phyloP scores from a whole-genome alignment of 2,329 filamentous ascomycete genomes.

The Cordyceps militaris region DNA sequence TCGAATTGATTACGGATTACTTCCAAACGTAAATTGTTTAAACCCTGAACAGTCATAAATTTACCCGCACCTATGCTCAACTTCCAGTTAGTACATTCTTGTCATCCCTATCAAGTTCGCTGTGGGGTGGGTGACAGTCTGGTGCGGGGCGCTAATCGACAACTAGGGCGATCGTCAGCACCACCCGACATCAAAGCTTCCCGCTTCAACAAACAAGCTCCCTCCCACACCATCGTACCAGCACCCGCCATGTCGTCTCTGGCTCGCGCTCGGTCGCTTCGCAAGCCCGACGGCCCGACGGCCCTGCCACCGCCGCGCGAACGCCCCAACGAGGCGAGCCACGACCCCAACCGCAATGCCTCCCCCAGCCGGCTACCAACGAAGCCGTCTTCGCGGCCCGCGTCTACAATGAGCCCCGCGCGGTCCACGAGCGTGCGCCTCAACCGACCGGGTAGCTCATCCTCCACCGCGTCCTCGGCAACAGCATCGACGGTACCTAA shows the following conservation, averaged over 20 bases:
- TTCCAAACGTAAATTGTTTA: no score
- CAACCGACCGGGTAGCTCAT: not conserved
- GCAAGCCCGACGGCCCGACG: conserved; percentile 30
- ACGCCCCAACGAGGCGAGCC: not conserved
- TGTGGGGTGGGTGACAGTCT: not conserved
- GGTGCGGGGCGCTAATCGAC: conserved; percentile 3
- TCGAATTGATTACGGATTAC: no score
- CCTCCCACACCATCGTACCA: not conserved
- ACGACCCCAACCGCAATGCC: conserved; percentile 25
- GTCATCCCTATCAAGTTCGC: not conserved
- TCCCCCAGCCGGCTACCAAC: conserved; percentile 46
- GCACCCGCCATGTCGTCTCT: conserved; percentile 34
- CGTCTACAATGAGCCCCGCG: conserved; percentile 24
- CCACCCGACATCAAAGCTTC: not conserved
- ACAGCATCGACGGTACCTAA: not conserved
- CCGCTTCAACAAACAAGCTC: not conserved
- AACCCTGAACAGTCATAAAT: no score
- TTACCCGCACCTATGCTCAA: not conserved
- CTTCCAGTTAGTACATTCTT: not conserved
- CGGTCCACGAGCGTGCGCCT: conserved; percentile 13
- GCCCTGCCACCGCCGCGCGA: conserved; percentile 6
- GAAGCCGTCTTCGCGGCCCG: conserved; percentile 32
- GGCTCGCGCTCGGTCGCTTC: conserved; percentile 42
- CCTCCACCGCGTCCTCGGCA: not conserved
- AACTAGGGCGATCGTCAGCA: not conserved